These are phyloP conservation scores for Aspergillus novofumigatus DNA, from an alignment of 2,329 filamentous ascomycete genomes.

Conservation along the genomic window DNA sequence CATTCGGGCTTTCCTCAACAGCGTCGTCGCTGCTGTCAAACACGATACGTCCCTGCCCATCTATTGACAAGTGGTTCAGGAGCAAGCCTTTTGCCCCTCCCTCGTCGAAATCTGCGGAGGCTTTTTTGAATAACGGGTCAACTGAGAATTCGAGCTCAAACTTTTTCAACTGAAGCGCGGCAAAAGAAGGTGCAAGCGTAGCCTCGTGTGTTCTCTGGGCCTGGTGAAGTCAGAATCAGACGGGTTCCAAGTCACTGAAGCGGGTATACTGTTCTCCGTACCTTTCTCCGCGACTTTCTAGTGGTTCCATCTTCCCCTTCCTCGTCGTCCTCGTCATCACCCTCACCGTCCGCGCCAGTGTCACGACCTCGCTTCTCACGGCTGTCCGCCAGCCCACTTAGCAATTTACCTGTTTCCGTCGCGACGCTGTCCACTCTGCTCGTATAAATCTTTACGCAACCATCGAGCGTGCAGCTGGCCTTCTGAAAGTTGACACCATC, in stretches of 20 bases:
- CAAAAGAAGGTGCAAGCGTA: slow-evolving; percentile 86
- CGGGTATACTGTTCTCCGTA: slow-evolving; percentile 29
- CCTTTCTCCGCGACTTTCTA: slow-evolving; percentile 66
- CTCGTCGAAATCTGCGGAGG: slow-evolving; percentile 96
- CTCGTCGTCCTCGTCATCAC: slow-evolving; percentile 54
- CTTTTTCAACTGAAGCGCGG: slow-evolving; percentile 88
- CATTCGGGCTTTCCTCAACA: slow-evolving; percentile 48
- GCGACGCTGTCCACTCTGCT: slow-evolving; percentile 97
- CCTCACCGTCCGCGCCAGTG: slow-evolving; percentile 57
- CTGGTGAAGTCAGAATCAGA: slow-evolving; percentile 33
- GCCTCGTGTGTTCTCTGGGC: slow-evolving; percentile 79
- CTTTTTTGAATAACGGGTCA: slow-evolving; percentile 98
- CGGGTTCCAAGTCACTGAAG: not conserved
- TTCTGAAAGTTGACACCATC: slow-evolving; percentile 98
- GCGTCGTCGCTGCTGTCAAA: slow-evolving; percentile 96
- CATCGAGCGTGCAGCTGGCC: slow-evolving; percentile 93
- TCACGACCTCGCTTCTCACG: slow-evolving; percentile 66
- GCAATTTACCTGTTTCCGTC: slow-evolving; percentile 89
- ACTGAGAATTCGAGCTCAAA: slow-evolving; percentile 96
- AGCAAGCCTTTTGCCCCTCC: slow-evolving; percentile 93
- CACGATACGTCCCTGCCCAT: slow-evolving; percentile 85
- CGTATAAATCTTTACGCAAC: slow-evolving; percentile 98
- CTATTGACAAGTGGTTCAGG: slow-evolving; percentile 94
- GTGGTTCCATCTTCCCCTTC: slow-evolving; percentile 50
- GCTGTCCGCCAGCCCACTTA: slow-evolving; percentile 83